phyloP scores from a whole-genome alignment of 23 red algal genomes.

The Pyropia haitanensis region DNA sequence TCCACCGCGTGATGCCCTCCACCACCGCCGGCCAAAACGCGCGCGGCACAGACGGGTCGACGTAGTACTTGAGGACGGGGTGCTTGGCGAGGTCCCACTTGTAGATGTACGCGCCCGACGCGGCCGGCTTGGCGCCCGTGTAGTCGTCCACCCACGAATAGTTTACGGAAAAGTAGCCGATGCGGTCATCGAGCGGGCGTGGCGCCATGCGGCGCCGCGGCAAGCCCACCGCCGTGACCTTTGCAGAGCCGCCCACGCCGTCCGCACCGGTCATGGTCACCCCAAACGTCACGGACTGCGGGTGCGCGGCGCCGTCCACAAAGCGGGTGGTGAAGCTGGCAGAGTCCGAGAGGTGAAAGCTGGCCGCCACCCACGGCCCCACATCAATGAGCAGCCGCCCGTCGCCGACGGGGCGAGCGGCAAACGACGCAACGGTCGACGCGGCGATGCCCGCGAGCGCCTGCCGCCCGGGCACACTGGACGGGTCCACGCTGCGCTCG shows the following conservation, averaged over 20 bases:
- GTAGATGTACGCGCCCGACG: background rate
- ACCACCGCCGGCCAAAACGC: background rate
- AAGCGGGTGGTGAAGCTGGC: background rate
- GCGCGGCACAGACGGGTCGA: background rate
- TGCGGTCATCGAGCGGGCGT: slow-evolving; percentile 5
- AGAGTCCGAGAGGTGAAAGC: background rate
- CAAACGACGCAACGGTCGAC: background rate
- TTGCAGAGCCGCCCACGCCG: background rate
- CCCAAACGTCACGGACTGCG: background rate
- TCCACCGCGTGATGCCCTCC: background rate
- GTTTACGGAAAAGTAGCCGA: slow-evolving; percentile 9
- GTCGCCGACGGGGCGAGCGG: background rate
- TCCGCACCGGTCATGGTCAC: background rate
- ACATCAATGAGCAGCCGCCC: background rate
- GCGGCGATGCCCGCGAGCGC: background rate
- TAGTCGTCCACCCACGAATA: background rate
- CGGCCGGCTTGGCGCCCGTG: background rate
- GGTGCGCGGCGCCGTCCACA: background rate
- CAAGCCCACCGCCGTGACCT: slow-evolving; percentile 4
- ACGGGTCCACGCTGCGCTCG: background rate
- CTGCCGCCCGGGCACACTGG: background rate
- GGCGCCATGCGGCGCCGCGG: background rate
- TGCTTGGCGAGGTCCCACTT: background rate
- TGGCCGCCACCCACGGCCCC: background rate
- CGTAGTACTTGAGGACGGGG: background rate